Evolutionary conservation across 2,329 filamentous ascomycete genomes (phyloP).

Genomic region (Aphanocladium album): DNA sequence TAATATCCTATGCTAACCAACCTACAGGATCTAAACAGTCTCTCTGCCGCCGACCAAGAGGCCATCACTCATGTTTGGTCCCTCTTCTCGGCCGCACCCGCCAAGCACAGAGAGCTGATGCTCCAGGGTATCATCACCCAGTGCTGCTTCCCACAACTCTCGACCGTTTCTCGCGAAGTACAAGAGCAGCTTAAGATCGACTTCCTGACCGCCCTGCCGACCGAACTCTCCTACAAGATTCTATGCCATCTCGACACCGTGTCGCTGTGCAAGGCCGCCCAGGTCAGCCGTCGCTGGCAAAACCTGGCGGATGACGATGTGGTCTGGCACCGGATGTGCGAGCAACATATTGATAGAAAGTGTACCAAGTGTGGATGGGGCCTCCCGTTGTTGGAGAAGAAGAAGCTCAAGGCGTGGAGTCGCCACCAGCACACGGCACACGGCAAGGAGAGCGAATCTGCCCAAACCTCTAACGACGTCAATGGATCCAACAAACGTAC

Average conservation of each 20-base stretch:
- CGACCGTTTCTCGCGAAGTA: slow-evolving; percentile 83
- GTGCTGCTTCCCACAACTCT: slow-evolving; percentile 96
- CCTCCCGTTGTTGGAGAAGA: slow-evolving; percentile 80
- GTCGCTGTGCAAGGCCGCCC: slow-evolving; percentile 90
- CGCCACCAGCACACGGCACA: slow-evolving; percentile 67
- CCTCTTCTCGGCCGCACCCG: slow-evolving; percentile 88
- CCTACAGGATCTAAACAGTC: slow-evolving; percentile 68
- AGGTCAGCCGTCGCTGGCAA: slow-evolving; percentile 86
- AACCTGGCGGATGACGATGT: slow-evolving; percentile 92
- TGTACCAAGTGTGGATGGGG: slow-evolving; percentile 97
- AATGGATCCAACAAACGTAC: slow-evolving; percentile 31
- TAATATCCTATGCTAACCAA: slow-evolving; percentile 4
- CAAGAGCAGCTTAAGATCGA: slow-evolving; percentile 96
- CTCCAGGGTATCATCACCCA: slow-evolving; percentile 92
- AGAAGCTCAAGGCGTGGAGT: slow-evolving; percentile 80
- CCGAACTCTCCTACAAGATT: slow-evolving; percentile 90
- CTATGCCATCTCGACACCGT: slow-evolving; percentile 88
- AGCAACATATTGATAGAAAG: slow-evolving; percentile 91
- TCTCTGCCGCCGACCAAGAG: slow-evolving; percentile 83
- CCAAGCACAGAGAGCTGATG: slow-evolving; percentile 93
- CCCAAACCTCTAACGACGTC: slow-evolving; percentile 23
- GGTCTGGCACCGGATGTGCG: slow-evolving; percentile 96
- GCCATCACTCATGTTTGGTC: slow-evolving; percentile 98
- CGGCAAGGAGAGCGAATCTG: slow-evolving; percentile 24
- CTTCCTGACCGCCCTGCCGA: slow-evolving; percentile 81